These are phyloP conservation scores for Lachnellula hyalina DNA, from an alignment of 2,329 filamentous ascomycete genomes.

Conservation along the genomic window DNA sequence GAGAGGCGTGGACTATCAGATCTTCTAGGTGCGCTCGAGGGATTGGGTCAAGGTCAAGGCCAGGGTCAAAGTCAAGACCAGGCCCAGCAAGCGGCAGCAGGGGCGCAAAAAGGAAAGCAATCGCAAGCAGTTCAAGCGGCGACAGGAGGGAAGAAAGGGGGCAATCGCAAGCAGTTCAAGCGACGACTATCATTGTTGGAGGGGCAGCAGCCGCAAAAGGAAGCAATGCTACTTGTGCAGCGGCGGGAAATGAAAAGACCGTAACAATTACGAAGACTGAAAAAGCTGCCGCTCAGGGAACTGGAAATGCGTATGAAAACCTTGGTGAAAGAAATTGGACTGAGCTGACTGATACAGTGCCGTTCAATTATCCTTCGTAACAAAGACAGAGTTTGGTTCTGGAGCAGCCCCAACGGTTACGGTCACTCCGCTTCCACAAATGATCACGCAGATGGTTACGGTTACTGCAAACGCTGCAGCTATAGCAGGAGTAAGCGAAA, in stretches of 20 bases:
- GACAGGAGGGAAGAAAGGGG: not conserved
- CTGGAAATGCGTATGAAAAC: slow-evolving; percentile 11
- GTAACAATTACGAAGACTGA: slow-evolving; percentile 35
- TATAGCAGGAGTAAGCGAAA: not conserved
- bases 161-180: not conserved
- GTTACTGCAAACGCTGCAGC: slow-evolving; percentile 8
- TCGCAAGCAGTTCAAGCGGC: not conserved
- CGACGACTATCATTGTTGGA: slow-evolving; percentile 5
- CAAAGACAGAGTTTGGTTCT: slow-evolving; percentile 32
- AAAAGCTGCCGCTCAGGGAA: slow-evolving; percentile 13
- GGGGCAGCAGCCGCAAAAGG: not conserved
- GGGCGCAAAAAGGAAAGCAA: no score
- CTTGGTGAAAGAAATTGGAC: not conserved
- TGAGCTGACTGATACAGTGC: slow-evolving; percentile 5
- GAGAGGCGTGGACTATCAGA: slow-evolving; percentile 16
- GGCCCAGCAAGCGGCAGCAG: not conserved
- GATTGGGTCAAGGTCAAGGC: slow-evolving; percentile 1
- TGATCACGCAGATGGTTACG: slow-evolving; percentile 17
- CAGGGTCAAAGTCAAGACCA: not conserved
- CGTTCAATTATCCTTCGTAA: slow-evolving; percentile 34
- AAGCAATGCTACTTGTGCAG: slow-evolving; percentile 3
- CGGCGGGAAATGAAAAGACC: not conserved
- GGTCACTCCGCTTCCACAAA: slow-evolving; percentile 32
- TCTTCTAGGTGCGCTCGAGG: slow-evolving; percentile 20
- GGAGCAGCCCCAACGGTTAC: slow-evolving; percentile 34